A percentile compares a stretch with the other conserved stretches of the same genome.
phyloP scores from a whole-genome alignment of 1,284 basidiomycete species.

The Cryptococcus maquisensis region DNA sequence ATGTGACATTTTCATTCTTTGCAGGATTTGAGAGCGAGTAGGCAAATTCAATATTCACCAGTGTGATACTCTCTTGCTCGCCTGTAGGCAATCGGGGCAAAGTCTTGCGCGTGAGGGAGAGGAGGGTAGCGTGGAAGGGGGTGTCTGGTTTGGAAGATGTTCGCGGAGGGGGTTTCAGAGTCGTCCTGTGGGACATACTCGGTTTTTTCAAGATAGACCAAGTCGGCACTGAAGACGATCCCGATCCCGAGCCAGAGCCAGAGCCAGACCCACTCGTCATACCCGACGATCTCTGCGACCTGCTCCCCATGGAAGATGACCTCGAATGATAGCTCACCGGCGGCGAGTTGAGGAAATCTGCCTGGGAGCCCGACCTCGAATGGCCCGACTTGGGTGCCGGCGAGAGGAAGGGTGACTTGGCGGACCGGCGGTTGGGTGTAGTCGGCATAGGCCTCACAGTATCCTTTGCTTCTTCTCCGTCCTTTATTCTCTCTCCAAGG shows the following conservation, averaged over 20 bases:
- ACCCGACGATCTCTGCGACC: neutral
- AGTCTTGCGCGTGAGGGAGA: neutral
- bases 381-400: neutral
- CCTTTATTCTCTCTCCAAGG: neutral
- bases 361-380: neutral
- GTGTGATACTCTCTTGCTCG: constrained; percentile 1
- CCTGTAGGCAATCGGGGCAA: neutral
- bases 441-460: neutral
- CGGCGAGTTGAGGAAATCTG: neutral
- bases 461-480: neutral
- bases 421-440: neutral
- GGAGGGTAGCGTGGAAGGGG: constrained; percentile 8
- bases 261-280: neutral
- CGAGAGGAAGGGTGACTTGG: neutral
- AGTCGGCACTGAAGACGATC: neutral
- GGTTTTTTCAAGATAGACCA: neutral
- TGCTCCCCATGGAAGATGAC: neutral
- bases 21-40: constrained; percentile 24
- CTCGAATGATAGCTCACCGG: neutral
- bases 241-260: neutral
- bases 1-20: constrained; percentile 23
- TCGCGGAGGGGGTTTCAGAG: constrained; percentile 1
- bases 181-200: constrained; percentile 3
- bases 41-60: constrained; percentile 28
- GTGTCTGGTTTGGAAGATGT: neutral